Evolutionary conservation across 257 asterid genomes (phyloP), one percentile per base, ranked within the genome.

Genomic region (Lycium ferocissimum): DNA sequence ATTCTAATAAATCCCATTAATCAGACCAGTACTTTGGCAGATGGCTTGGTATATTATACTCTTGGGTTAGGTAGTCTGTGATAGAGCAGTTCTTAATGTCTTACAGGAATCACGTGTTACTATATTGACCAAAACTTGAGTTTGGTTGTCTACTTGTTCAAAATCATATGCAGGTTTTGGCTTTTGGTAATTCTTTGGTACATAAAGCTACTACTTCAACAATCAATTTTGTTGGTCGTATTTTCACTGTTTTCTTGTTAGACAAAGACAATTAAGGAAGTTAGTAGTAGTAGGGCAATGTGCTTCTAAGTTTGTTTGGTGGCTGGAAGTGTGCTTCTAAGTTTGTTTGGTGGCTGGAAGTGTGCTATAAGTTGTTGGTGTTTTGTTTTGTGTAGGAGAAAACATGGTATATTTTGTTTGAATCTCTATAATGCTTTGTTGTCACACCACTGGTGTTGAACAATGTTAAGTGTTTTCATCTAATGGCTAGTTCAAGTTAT

Each of bases 401-500:
- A 57, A 57, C 38, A 69, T 78, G 59, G 18, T 76, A 38, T n/a
- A 5, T 78, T 18, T 67, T 86, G 56, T 71, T 45, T 73, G 33
- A 22, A 51, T 73, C 40, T 49, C 38, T 53, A 18, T 37, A 83
- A 82, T 85, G 88, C 83, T 81, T 85, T 22, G 73, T 81, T 80
- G 88, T 88, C 88, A 82, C 89, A 86, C 89, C 63, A 2, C 87
- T 89, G 87, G 91, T 88, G 93, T 89, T 62, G 90, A 91, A 90
- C 93, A 89, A 83, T 83, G 2, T 83, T 40, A 80, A n/a, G 17
- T 8, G 15, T 71, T 67, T 58, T 35, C 51, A 8, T 26, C 66
- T 54, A 57, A 12, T 8, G 45, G 1, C 5, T 17, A 33, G 66
- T 22, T 15, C 47, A 56, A 13, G 14, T 20, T 6, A 1, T 22